These are phyloP conservation scores for Exidia glandulosa DNA, from an alignment of 768 basidiomycete species.

Conservation along the genomic window DNA sequence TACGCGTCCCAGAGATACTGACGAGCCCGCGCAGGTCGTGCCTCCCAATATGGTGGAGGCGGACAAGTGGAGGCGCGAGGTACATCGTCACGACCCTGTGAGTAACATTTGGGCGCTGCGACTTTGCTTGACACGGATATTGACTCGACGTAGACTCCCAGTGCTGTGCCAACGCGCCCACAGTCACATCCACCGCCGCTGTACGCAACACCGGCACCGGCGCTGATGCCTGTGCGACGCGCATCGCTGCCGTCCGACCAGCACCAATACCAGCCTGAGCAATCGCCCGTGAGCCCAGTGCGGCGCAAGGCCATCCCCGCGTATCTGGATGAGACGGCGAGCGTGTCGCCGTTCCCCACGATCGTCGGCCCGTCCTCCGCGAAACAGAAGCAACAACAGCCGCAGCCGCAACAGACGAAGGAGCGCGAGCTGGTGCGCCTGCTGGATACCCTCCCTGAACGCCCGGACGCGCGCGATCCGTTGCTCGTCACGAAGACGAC, in stretches of 20 bases:
- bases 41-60: neutral
- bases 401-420: neutral
- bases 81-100: neutral
- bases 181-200: neutral
- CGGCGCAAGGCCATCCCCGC: neutral
- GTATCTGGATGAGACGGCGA: neutral
- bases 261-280: neutral
- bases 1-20: neutral
- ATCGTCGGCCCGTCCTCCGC: neutral
- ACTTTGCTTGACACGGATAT: neutral
- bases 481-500: constrained; percentile 7
- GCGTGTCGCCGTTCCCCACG: neutral
- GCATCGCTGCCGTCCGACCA: neutral
- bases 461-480: constrained; percentile 5
- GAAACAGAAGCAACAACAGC: neutral
- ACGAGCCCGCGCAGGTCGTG: neutral
- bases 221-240: neutral
- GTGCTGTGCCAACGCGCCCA: neutral
- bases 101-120: neutral
- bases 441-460: constrained; percentile 7
- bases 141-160: neutral
- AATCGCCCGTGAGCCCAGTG: neutral
- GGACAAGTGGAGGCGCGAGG: constrained; percentile 2
- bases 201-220: neutral
- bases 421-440: constrained; percentile 1